Conservation (phyloP, 2,329 filamentous ascomycete genomes). For the Cytospora schulzeri region DNA sequence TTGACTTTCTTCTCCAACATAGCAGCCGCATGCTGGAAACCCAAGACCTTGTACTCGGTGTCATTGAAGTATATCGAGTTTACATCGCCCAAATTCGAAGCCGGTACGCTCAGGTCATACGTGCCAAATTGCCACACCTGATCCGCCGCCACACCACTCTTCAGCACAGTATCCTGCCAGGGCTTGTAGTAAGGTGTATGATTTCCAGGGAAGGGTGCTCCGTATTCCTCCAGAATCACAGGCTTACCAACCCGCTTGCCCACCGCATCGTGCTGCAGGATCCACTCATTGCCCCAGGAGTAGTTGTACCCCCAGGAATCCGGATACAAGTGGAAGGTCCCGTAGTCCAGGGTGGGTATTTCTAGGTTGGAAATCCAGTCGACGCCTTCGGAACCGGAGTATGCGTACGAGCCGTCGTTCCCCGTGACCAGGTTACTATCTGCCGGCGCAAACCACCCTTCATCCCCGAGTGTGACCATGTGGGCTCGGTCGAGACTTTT, state of each 20-base stretch:
- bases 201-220: slow-evolving; percentile 22
- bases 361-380: slow-evolving; percentile 55
- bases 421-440: slow-evolving; percentile 32
- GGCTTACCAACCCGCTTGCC: slow-evolving; percentile 24
- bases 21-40: slow-evolving; percentile 21
- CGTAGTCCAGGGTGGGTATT: slow-evolving; percentile 56
- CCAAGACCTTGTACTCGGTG: slow-evolving; percentile 22
- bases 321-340: slow-evolving; percentile 44
- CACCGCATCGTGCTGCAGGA: slow-evolving; percentile 22
- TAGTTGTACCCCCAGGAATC: slow-evolving; percentile 30
- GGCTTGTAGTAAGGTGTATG: slow-evolving; percentile 25
- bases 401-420: slow-evolving; percentile 47
- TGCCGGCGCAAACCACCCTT: slow-evolving; percentile 38
- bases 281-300: slow-evolving; percentile 25
- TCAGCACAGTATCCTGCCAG: slow-evolving; percentile 27
- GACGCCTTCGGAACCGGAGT: slow-evolving; percentile 52
- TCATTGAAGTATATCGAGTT: slow-evolving; percentile 24
- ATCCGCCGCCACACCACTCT: slow-evolving; percentile 24
- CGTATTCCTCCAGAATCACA: slow-evolving; percentile 27
- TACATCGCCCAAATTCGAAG: slow-evolving; percentile 18
- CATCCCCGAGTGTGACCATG: slow-evolving; percentile 65
- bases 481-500: slow-evolving; percentile 62
- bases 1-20: slow-evolving; percentile 21
- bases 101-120: slow-evolving; percentile 20
- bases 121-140: slow-evolving; percentile 29